Percentiles rank a stretch among this genome's conserved stretches.
Conservation (phyloP, 192 early-diverging fungal genomes). For the Coemansia sp. region DNA sequence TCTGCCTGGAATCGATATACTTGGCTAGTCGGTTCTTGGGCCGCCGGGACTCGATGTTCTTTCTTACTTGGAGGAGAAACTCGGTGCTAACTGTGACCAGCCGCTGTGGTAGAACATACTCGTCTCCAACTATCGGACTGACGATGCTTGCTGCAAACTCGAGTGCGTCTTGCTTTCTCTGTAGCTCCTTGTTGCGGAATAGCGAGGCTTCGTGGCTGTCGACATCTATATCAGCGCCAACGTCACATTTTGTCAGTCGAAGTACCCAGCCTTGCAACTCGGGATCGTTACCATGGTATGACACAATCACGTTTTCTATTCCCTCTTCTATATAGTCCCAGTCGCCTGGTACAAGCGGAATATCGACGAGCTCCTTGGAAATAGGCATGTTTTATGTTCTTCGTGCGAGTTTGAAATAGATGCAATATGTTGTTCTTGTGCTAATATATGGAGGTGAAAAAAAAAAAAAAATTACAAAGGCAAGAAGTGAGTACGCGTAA, state of each 20-base stretch:
- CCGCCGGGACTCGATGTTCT: slow-evolving; percentile 29
- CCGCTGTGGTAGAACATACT: slow-evolving; percentile 55
- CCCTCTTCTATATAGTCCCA: slow-evolving; percentile 78
- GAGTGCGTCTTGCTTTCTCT: neutral
- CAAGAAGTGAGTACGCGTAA: neutral
- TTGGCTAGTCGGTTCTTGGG: slow-evolving; percentile 51
- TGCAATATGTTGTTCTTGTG: neutral
- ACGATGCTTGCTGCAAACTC: slow-evolving; percentile 46
- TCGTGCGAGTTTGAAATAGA: neutral
- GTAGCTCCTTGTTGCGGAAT: slow-evolving; percentile 14
- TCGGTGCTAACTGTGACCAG: slow-evolving; percentile 6
- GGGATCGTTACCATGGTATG: slow-evolving; percentile 56
- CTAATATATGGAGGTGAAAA: neutral
- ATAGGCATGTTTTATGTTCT: neutral
- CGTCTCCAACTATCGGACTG: slow-evolving; percentile 48
- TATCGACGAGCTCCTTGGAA: neutral
- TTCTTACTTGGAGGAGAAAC: slow-evolving; percentile 53
- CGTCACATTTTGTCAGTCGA: slow-evolving; percentile 31
- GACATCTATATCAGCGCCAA: slow-evolving; percentile 12
- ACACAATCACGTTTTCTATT: slow-evolving; percentile 69
- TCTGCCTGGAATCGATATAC: slow-evolving; percentile 55
- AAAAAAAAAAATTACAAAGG: neutral
- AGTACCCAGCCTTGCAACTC: slow-evolving; percentile 31
- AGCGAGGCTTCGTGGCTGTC: slow-evolving; percentile 13
- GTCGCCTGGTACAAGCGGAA: slow-evolving; percentile 23